Evolutionary conservation across 306 rosid species (phyloP).

Genomic region (Vicia sativa): DNA sequence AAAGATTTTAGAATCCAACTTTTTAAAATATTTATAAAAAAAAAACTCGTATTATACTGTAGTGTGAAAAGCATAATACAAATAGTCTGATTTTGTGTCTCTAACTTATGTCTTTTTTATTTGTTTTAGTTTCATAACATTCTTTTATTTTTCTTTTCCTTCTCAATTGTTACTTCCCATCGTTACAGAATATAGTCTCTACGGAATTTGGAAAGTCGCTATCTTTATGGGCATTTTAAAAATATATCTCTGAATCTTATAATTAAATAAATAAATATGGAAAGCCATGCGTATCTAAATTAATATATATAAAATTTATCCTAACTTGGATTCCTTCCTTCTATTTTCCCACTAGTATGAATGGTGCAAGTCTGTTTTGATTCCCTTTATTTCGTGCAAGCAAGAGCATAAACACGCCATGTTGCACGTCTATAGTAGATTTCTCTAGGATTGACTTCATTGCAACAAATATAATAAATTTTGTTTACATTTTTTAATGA

Average conservation of each 20-base stretch:
- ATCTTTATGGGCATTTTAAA: conserved; percentile 23
- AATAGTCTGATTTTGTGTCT: too few relatives aligned
- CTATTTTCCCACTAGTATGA: conserved; percentile 16
- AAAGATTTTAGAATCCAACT: background rate
- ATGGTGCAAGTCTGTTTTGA: conserved; percentile 43
- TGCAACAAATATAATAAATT: background rate
- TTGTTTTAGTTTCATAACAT: too few relatives aligned
- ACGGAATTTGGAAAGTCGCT: conserved; percentile 26
- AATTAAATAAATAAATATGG: too few relatives aligned
- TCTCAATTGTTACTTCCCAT: too few relatives aligned
- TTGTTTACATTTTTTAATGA: background rate
- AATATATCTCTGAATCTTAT: conserved; percentile 17
- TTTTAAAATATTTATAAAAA: too few relatives aligned
- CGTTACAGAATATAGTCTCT: conserved; percentile 34
- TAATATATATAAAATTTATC: conserved; percentile 29
- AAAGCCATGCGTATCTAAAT: background rate
- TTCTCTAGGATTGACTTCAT: conserved; percentile 19
- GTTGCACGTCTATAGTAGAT: conserved; percentile 27
- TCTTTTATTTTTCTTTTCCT: too few relatives aligned
- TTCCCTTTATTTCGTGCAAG: conserved; percentile 41
- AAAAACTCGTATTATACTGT: too few relatives aligned
- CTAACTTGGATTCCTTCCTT: conserved; percentile 40
- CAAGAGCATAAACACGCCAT: conserved; percentile 24
- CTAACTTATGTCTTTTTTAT: too few relatives aligned
- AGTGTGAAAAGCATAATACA: too few relatives aligned